These are phyloP conservation scores for Phytophthora multivora DNA, from an alignment of 352 stramenopile species.

Conservation along the genomic window DNA sequence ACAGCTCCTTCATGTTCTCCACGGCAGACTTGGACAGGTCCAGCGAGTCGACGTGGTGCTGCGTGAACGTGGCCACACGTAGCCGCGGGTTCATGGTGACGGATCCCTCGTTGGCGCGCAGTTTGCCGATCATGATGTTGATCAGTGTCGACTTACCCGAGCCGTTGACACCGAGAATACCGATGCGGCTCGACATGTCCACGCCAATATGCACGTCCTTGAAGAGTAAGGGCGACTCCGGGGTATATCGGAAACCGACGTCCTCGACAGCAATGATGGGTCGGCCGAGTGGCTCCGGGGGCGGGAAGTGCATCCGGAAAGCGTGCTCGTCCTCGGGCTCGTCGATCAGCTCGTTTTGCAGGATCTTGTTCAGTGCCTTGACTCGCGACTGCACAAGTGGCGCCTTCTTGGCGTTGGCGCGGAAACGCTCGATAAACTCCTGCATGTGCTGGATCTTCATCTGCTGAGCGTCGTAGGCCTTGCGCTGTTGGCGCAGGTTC, in stretches of 20 bases:
- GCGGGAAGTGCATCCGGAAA: constrained; percentile 96
- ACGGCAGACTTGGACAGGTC: constrained; percentile 91
- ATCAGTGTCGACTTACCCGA: constrained; percentile 96
- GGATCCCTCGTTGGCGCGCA: constrained; percentile 84
- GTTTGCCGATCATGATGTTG: constrained; percentile 96
- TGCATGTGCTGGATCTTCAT: constrained; percentile 96
- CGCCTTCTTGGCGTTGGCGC: constrained; percentile 95
- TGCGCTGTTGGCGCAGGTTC: constrained; percentile 93
- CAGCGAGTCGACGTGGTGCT: constrained; percentile 96
- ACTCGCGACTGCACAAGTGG: constrained; percentile 96
- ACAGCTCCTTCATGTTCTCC: constrained; percentile 92
- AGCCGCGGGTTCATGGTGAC: constrained; percentile 92
- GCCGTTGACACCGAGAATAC: constrained; percentile 92
- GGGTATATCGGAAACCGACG: constrained; percentile 78
- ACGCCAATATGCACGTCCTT: constrained; percentile 96
- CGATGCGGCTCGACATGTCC: constrained; percentile 95
- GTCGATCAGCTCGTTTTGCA: constrained; percentile 90
- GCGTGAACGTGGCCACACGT: constrained; percentile 96
- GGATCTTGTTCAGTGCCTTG: constrained; percentile 91
- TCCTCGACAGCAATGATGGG: constrained; percentile 96
- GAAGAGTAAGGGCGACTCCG: constrained; percentile 69
- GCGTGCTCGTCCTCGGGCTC: constrained; percentile 92
- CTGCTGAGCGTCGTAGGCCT: constrained; percentile 87
- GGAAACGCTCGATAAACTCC: constrained; percentile 97
- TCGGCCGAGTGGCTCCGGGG: constrained; percentile 92